phyloP scores from a whole-genome alignment of 805 yeast species.

The Metschnikowia gruessii region DNA sequence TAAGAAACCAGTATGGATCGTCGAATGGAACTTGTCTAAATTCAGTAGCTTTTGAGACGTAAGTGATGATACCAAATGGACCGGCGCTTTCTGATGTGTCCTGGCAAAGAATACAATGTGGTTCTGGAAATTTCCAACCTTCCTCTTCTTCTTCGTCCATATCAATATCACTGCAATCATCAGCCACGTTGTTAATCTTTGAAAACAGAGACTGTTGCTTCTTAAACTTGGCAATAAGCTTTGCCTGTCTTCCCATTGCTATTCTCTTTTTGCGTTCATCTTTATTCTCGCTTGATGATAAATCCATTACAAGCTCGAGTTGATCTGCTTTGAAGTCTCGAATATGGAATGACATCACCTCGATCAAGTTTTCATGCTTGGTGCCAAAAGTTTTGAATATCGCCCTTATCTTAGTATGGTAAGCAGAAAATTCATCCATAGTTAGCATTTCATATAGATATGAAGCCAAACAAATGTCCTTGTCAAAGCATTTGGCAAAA shows the following conservation, averaged over 20 bases:
- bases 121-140: slow-evolving; percentile 68
- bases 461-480: slow-evolving; percentile 37
- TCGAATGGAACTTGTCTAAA: slow-evolving; percentile 63
- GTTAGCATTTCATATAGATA: slow-evolving; percentile 38
- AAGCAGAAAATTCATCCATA: slow-evolving; percentile 38
- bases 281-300: slow-evolving; percentile 31
- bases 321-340: slow-evolving; percentile 25
- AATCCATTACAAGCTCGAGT: slow-evolving; percentile 20
- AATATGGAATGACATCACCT: slow-evolving; percentile 21
- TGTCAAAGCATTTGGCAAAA: slow-evolving; percentile 27
- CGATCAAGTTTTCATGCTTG: slow-evolving; percentile 23
- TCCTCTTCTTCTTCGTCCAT: slow-evolving; percentile 38
- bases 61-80: slow-evolving; percentile 72
- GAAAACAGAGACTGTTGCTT: slow-evolving; percentile 77
- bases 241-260: slow-evolving; percentile 68
- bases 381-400: slow-evolving; percentile 41
- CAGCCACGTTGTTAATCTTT: slow-evolving; percentile 42
- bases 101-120: slow-evolving; percentile 78
- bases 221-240: slow-evolving; percentile 73
- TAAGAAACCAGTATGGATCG: slow-evolving; percentile 61
- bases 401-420: slow-evolving; percentile 56
- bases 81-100: slow-evolving; percentile 65
- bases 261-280: slow-evolving; percentile 58
- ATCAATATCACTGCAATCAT: slow-evolving; percentile 40
- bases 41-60: slow-evolving; percentile 55